Evolutionary conservation across 768 basidiomycete genomes (phyloP), one percentile per base, ranked within the genome.

Genomic region (Lyophyllum shimeji): DNA sequence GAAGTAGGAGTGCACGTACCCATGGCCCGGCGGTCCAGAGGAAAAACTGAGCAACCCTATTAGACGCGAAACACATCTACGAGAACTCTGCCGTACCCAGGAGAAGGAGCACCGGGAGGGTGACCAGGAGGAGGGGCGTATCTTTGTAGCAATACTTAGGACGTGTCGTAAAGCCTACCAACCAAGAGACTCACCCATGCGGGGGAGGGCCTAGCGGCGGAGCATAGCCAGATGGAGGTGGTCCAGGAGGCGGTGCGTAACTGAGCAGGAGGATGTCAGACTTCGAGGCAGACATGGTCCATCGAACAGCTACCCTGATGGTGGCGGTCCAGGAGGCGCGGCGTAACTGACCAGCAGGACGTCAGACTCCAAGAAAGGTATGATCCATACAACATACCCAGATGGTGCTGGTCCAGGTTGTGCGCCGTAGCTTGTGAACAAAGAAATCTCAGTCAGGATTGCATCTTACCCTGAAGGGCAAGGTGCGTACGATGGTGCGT

Each of bases 381-480:
- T 39, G 44, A 39, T 46, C n/a, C 3, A 29, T 39, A 9, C 9
- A 48, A 43, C 65, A 24, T 65, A 74, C 64, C 72, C 69, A 51
- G 68, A 64, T 21, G 70, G 69, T 18, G 74, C 70, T 7, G 72
- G 71, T 17, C 72, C 74, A 23, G 74, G 61, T 56, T 66, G 69
- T 12, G 65, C 55, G 17, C 63, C 65, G 53, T 69, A 71, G 8
- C 71, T 69, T 42, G 15, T 27, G 45, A 37, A 17, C 13, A 40
- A 3, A 52, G 7, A 11, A 46, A 31, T 25, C 20, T 55, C 23
- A 40, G 29, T 27, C 17, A n/a, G 31, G 7, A 17, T 23, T n/a
- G 27, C 15, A 34, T n/a, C 62, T 44, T 52, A 59, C 59, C 63
- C 59, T 34, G 57, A 20, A 27, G 64, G 63, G 33, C 64, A 65